These are phyloP conservation scores for Geranium rotundifolium DNA, from an alignment of 345 rosid species.

Conservation along the genomic window DNA sequence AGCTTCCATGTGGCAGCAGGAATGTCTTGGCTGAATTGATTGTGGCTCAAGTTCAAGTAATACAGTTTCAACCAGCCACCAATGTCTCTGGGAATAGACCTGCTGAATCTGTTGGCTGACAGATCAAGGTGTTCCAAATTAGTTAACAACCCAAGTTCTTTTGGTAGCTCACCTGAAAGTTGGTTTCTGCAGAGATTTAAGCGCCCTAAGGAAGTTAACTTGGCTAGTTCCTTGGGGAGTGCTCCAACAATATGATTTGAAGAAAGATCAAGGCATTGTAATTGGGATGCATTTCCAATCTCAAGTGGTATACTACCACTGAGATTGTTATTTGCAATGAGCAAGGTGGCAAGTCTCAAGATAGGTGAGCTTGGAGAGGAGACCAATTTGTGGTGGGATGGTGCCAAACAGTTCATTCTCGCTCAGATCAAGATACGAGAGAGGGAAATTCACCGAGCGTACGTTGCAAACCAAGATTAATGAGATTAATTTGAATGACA, in stretches of 20 bases:
- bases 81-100: constrained; percentile 7
- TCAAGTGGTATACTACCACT: constrained; percentile 21
- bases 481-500: too few species aligned
- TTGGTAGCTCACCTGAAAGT: constrained; percentile 12
- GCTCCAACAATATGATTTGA: constrained; percentile 20
- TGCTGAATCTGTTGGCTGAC: constrained; percentile 18
- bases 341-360: constrained; percentile 1
- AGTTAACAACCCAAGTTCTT: constrained; percentile 7
- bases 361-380: neutral
- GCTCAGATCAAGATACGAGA: too few species aligned
- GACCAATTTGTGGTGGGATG: neutral
- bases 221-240: constrained; percentile 26
- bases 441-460: too few species aligned
- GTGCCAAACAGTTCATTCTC: too few species aligned
- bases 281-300: constrained; percentile 11
- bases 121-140: constrained; percentile 13
- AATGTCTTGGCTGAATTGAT: constrained; percentile 16
- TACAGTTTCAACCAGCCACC: constrained; percentile 2
- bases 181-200: constrained; percentile 11
- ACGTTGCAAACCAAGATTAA: too few species aligned
- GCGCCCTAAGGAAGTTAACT: neutral
- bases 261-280: constrained; percentile 26
- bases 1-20: constrained; percentile 8
- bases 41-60: constrained; percentile 26
- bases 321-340: constrained; percentile 15